Percentiles rank a stretch among this genome's conserved stretches.
Evolutionary conservation across 2,329 filamentous ascomycete genomes (phyloP).

Genomic region (Akanthomyces dipterigenus): DNA sequence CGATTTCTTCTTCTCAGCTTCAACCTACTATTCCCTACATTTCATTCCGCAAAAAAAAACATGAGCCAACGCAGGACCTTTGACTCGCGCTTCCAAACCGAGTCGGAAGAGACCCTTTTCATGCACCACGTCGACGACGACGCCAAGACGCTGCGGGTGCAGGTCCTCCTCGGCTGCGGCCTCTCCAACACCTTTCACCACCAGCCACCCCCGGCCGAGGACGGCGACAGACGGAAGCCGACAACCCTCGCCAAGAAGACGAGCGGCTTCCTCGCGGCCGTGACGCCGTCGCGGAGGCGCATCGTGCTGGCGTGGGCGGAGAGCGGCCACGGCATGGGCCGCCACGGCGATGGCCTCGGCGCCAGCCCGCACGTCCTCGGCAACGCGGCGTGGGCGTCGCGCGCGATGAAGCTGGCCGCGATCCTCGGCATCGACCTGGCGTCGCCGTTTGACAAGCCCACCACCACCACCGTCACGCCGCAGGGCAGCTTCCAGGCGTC

Average conservation of each 20-base stretch:
- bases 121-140: no score
- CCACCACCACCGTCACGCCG: no score
- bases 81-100: no score
- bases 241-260: not conserved
- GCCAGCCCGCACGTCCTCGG: conserved; percentile 18
- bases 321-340: conserved; percentile 23
- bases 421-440: conserved; percentile 24
- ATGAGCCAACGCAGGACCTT: no score
- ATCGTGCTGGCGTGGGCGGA: conserved; percentile 2
- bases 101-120: no score
- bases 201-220: no score
- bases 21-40: no score
- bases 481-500: conserved; percentile 23
- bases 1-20: no score
- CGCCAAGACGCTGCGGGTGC: no score
- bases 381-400: conserved; percentile 25
- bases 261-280: not conserved
- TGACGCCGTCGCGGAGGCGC: not conserved
- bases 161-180: no score
- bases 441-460: conserved; percentile 22
- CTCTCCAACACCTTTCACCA: no score
- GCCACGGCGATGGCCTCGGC: conserved; percentile 24
- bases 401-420: conserved; percentile 23
- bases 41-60: no score
- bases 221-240: not conserved